Conservation (phyloP, 1,284 basidiomycete genomes). For the Microbotryomycetes sp. region DNA sequence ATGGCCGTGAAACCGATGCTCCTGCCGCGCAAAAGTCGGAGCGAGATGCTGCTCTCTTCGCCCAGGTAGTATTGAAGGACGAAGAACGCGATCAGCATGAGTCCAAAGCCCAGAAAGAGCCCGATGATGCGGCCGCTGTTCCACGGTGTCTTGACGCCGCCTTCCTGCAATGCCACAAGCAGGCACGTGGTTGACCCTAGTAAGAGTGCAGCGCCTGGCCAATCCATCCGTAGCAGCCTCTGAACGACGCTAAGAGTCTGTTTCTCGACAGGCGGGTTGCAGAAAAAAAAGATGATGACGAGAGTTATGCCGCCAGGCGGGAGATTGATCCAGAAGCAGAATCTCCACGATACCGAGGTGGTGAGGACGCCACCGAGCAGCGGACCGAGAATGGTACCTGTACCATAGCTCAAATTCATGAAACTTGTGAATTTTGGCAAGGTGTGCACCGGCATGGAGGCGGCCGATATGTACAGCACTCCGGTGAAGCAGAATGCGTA, state of each 20-base stretch:
- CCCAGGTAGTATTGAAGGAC: slow-evolving; percentile 32
- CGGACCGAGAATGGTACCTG: slow-evolving; percentile 10
- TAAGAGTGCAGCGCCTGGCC: slow-evolving; percentile 31
- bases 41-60: slow-evolving; percentile 35
- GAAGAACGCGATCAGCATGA: slow-evolving; percentile 33
- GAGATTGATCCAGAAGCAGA: neutral
- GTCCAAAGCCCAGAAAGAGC: slow-evolving; percentile 35
- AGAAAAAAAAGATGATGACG: slow-evolving; percentile 9
- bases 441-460: slow-evolving; percentile 7
- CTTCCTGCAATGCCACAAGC: slow-evolving; percentile 35
- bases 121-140: slow-evolving; percentile 31
- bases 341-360: slow-evolving; percentile 5
- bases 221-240: slow-evolving; percentile 33
- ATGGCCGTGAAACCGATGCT: neutral
- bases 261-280: slow-evolving; percentile 10
- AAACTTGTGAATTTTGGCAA: slow-evolving; percentile 15
- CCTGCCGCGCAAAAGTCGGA: slow-evolving; percentile 22
- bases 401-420: slow-evolving; percentile 10
- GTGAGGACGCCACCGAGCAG: slow-evolving; percentile 13
- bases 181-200: slow-evolving; percentile 33
- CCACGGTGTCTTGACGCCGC: slow-evolving; percentile 18
- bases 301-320: neutral
- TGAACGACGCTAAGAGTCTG: slow-evolving; percentile 11
- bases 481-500: slow-evolving; percentile 18
- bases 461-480: slow-evolving; percentile 12